A percentile compares a stretch with the other conserved stretches of the same genome.
Evolutionary conservation across 306 rosid genomes (phyloP).

Genomic region (Dicorynia guianensis): DNA sequence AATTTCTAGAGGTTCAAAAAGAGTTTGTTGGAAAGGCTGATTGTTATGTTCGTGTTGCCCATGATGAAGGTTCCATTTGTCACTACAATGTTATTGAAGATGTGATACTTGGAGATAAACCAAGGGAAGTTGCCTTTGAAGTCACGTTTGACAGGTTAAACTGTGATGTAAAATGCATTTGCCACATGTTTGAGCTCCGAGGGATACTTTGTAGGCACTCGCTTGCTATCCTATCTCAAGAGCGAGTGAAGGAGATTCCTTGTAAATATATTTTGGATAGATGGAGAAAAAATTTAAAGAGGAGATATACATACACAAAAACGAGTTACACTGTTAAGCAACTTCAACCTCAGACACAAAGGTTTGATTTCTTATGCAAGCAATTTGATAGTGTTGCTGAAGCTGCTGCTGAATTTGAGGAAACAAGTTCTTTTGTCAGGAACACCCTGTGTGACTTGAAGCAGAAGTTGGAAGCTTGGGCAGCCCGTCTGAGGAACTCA

Average conservation of each 20-base stretch:
- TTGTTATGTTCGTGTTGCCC: constrained; percentile 6
- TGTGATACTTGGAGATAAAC: constrained; percentile 1
- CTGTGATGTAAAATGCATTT: neutral
- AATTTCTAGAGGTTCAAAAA: neutral
- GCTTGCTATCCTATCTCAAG: neutral
- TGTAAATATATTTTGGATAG: neutral
- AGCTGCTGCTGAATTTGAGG: constrained; percentile 2
- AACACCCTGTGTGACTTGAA: neutral
- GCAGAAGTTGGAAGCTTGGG: neutral
- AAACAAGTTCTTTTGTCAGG: constrained; percentile 1
- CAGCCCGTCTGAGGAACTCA: neutral
- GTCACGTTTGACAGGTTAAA: neutral
- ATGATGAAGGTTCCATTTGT: neutral
- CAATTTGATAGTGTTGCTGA: neutral
- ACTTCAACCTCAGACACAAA: constrained; percentile 5
- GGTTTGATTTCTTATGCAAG: constrained; percentile 11
- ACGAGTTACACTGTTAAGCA: neutral
- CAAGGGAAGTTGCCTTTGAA: neutral
- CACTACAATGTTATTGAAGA: constrained; percentile 5
- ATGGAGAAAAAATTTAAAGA: constrained; percentile 1
- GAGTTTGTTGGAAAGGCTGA: constrained; percentile 10
- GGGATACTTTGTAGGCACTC: constrained; percentile 9
- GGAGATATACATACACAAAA: neutral
- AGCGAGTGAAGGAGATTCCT: neutral
- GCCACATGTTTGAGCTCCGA: neutral